Conservation (phyloP, 352 stramenopile species). For the Thalassiosira allenii region DNA sequence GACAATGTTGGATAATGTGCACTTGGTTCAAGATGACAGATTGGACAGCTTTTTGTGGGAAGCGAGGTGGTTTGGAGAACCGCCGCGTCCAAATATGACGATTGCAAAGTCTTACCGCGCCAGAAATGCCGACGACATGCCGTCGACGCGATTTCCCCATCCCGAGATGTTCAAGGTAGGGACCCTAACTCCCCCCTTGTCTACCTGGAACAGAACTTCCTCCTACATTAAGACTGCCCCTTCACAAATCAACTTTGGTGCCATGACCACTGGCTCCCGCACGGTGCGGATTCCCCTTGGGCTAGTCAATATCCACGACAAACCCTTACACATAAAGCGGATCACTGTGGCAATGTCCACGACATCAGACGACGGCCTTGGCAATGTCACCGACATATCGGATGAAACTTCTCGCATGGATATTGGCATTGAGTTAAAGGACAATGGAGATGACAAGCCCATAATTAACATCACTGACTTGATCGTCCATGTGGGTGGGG, state of each 20-base stretch:
- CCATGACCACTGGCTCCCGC: conserved; percentile 61
- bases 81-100: too few species aligned
- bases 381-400: conserved; percentile 34
- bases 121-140: conserved; percentile 8
- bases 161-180: conserved; percentile 29
- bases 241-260: conserved; percentile 62
- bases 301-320: conserved; percentile 33
- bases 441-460: too few species aligned
- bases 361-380: conserved; percentile 21
- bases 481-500: too few species aligned
- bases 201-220: neutral
- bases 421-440: conserved; percentile 37
- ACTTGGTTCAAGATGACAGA: conserved; percentile 38
- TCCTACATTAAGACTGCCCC: conserved; percentile 29
- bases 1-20: conserved; percentile 42
- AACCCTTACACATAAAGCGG: conserved; percentile 59
- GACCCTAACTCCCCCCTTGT: too few species aligned
- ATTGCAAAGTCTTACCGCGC: conserved; percentile 33
- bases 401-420: conserved; percentile 41
- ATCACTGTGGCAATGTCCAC: conserved; percentile 54
- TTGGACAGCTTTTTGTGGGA: conserved; percentile 12
- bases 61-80: too few species aligned
- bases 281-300: conserved; percentile 41
- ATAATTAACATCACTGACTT: too few species aligned
- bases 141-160: neutral